Evolutionary conservation across 345 rosid genomes (phyloP), one percentile per base, ranked within the genome.

Genomic region (Citrus cavaleriei): DNA sequence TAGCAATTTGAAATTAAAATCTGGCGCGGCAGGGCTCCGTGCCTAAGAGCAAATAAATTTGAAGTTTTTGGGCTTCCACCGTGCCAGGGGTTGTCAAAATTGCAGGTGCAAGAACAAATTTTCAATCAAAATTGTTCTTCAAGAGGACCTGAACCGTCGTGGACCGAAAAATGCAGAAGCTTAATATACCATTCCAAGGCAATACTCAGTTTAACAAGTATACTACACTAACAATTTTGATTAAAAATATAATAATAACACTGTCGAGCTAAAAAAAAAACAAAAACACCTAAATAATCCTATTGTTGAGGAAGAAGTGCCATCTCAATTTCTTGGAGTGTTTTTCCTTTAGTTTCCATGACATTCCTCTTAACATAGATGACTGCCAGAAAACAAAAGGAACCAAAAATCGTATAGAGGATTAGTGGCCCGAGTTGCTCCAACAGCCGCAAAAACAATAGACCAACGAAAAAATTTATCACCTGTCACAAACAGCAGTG

Each of bases 281-380:
- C 0, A 32, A 32, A 19, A 5, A 5, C 0, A 18, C 0, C 21
- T 18, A 54, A 46, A 46, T 46, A 72, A 84, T 85, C 72, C 81
- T 85, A 88, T 21, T 86, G 89, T 18, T 75, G 84, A 42, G 92
- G 90, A 80, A 89, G 90, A 80, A 92, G 89, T n/a, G 92, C 88
- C 49, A 90, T 81, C 86, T 95, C 98, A 68, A 95, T 95, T 88
- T 93, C 99, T 85, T 95, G 95, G 27, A 95, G 97, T 72, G 93
- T 86, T 80, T 93, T 95, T 74, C 98, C 99, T 85, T 91, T 93
- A 24, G 98, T 95, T 87, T 95, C 98, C 76, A 92, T 28, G 76
- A 93, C 95, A 69, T 88, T 88, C 85, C 84, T 88, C 96, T 88
- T 85, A 55, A 93, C 95, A 79, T 90, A 95, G 73, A 87, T 65